Percentiles rank a stretch among this genome's conserved stretches.
Conservation (phyloP, 495 filamentous ascomycete species). For the Talaromyces liani region DNA sequence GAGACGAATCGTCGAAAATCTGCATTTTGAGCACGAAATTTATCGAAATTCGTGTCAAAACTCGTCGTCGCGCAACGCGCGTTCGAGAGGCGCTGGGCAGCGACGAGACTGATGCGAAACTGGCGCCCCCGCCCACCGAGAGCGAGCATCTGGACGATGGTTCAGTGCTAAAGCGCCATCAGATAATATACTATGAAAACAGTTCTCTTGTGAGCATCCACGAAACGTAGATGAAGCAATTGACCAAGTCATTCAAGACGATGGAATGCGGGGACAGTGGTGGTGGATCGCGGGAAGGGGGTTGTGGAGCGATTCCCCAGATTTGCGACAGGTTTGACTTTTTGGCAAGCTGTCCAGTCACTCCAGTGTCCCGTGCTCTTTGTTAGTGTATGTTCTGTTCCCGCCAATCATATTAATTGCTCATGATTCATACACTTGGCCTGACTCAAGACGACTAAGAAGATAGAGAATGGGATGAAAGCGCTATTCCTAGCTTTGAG, state of each 20-base stretch:
- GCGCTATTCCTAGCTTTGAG: neutral
- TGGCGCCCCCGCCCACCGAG: neutral
- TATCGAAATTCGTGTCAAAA: neutral
- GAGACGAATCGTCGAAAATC: neutral
- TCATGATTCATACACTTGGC: neutral
- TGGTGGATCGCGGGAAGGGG: conserved; percentile 1
- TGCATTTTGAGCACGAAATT: neutral
- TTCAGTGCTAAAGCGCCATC: neutral
- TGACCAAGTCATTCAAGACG: neutral
- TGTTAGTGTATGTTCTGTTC: too few species aligned
- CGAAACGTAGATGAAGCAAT: neutral
- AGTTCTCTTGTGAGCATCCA: neutral
- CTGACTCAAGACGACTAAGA: neutral
- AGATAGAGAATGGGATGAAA: neutral
- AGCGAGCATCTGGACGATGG: neutral
- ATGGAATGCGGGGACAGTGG: conserved; percentile 1
- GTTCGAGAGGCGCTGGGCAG: neutral
- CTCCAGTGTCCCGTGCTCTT: neutral
- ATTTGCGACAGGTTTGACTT: neutral
- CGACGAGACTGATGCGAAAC: neutral
- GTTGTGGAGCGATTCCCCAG: neutral
- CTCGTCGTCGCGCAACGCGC: neutral
- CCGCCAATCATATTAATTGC: neutral
- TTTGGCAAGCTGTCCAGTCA: neutral
- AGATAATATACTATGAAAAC: neutral